A percentile compares a stretch with the other conserved stretches of the same genome.
These are phyloP conservation scores for Helicostylum pulchrum DNA, from an alignment of 192 early-diverging fungal species.

Conservation along the genomic window DNA sequence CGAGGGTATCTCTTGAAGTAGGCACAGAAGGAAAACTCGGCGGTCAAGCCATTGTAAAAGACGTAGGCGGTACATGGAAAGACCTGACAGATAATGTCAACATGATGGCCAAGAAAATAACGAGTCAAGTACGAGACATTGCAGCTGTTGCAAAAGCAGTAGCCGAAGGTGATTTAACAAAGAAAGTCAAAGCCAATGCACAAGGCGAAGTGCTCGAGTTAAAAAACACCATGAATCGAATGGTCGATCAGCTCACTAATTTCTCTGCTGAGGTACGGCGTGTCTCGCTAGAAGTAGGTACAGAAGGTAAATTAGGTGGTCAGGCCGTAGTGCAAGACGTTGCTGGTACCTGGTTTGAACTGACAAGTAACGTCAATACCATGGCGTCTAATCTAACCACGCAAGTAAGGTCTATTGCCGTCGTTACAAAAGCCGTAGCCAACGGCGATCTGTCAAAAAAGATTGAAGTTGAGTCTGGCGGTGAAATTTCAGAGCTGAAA, in stretches of 20 bases:
- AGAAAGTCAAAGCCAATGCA: constrained; percentile 56
- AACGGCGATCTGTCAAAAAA: constrained; percentile 48
- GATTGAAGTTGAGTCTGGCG: constrained; percentile 45
- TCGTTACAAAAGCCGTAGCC: constrained; percentile 50
- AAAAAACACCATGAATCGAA: constrained; percentile 64
- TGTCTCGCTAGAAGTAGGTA: constrained; percentile 40
- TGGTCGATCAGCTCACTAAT: constrained; percentile 60
- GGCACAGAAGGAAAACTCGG: constrained; percentile 68
- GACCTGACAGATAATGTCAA: constrained; percentile 51
- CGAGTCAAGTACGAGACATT: constrained; percentile 63
- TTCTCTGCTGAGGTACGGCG: constrained; percentile 40
- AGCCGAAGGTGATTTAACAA: constrained; percentile 57
- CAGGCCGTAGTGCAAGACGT: constrained; percentile 42
- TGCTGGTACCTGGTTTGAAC: constrained; percentile 53
- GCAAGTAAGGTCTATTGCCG: constrained; percentile 52
- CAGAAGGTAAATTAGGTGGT: constrained; percentile 45
- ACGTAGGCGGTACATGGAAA: constrained; percentile 42
- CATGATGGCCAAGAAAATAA: constrained; percentile 46
- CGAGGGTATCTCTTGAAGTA: constrained; percentile 68
- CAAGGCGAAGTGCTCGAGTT: constrained; percentile 67
- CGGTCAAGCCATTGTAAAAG: constrained; percentile 50
- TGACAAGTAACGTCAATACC: constrained; percentile 56
- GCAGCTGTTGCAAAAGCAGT: constrained; percentile 60
- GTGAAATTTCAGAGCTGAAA: constrained; percentile 59
- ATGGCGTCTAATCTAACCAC: constrained; percentile 57